Conservation (phyloP, 768 basidiomycete species). For the Tephrocybe sp. region DNA sequence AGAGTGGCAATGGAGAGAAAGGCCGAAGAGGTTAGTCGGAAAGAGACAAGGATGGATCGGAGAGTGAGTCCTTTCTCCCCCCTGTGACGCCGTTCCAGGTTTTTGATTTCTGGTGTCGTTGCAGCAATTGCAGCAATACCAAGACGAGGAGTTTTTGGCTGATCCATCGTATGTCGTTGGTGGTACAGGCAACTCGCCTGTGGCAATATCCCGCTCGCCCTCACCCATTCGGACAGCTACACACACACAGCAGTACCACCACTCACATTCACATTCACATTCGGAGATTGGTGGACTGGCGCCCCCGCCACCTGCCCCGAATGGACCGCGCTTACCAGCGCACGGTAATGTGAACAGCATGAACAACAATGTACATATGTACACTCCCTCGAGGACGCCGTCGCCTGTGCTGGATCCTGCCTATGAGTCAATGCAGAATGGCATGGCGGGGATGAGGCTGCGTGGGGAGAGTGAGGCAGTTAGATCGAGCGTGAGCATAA, state of each 20-base stretch:
- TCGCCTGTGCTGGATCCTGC: conserved; percentile 41
- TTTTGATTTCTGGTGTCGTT: conserved; percentile 1
- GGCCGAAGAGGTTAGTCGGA: conserved; percentile 67
- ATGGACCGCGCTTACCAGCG: conserved; percentile 68
- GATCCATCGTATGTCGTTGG: conserved; percentile 22
- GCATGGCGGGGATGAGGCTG: conserved; percentile 16
- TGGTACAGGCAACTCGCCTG: conserved; percentile 32
- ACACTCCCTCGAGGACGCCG: conserved; percentile 57
- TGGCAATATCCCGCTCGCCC: conserved; percentile 40
- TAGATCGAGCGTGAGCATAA: background rate
- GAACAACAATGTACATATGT: conserved; percentile 20
- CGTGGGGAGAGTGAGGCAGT: background rate
- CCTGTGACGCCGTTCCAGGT: background rate
- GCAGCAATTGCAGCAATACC: conserved; percentile 35
- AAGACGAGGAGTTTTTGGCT: conserved; percentile 28
- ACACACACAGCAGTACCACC: conserved; percentile 12
- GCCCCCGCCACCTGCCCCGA: conserved; percentile 65
- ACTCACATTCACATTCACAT: conserved; percentile 25
- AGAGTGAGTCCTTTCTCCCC: conserved; percentile 45
- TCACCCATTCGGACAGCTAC: conserved; percentile 32
- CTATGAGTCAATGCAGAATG: conserved; percentile 16
- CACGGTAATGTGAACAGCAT: conserved; percentile 20
- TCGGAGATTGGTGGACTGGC: conserved; percentile 36
- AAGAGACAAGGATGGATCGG: conserved; percentile 63
- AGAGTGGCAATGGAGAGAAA: conserved; percentile 62